Evolutionary conservation across 768 basidiomycete species (phyloP).

Genomic region (Gloeopeniophorella convolvens): DNA sequence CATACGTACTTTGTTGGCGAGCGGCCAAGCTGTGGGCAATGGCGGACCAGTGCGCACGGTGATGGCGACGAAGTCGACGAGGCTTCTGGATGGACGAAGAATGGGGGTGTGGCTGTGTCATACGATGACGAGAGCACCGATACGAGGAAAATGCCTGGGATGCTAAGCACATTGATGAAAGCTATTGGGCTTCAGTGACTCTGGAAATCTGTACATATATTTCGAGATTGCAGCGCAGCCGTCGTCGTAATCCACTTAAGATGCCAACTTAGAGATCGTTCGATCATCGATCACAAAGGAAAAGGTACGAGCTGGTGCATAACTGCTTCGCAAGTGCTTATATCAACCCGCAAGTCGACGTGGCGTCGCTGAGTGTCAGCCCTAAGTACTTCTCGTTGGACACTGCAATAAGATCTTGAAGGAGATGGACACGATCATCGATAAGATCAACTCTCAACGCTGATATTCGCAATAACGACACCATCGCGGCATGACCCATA

Average conservation of each 20-base stretch:
- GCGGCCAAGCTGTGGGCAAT: conserved; percentile 8
- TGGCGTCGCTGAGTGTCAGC: no score
- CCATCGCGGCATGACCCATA: background rate
- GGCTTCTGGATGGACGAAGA: conserved; percentile 6
- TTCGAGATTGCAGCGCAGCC: background rate
- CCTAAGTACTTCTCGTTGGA: no score
- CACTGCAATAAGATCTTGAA: no score
- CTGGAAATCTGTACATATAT: background rate
- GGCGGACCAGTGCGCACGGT: conserved; percentile 2
- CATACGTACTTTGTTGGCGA: conserved; percentile 15
- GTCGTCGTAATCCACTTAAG: no score
- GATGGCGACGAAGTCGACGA: conserved; percentile 16
- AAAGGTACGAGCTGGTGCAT: no score
- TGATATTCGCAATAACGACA: no score
- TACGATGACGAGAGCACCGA: conserved; percentile 9
- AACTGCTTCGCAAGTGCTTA: no score
- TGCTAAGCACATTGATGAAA: conserved; percentile 5
- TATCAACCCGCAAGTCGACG: no score
- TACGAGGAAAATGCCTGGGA: background rate
- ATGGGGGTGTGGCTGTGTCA: conserved; percentile 10
- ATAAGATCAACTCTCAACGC: conserved; percentile 8
- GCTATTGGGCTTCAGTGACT: conserved; percentile 6
- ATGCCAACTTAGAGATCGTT: no score
- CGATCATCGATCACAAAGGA: no score
- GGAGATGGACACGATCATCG: conserved; percentile 12